A percentile compares a stretch with the other conserved stretches of the same genome.
These are phyloP conservation scores for Hygrophorus pudorinus DNA, from an alignment of 768 basidiomycete species.

Conservation along the genomic window DNA sequence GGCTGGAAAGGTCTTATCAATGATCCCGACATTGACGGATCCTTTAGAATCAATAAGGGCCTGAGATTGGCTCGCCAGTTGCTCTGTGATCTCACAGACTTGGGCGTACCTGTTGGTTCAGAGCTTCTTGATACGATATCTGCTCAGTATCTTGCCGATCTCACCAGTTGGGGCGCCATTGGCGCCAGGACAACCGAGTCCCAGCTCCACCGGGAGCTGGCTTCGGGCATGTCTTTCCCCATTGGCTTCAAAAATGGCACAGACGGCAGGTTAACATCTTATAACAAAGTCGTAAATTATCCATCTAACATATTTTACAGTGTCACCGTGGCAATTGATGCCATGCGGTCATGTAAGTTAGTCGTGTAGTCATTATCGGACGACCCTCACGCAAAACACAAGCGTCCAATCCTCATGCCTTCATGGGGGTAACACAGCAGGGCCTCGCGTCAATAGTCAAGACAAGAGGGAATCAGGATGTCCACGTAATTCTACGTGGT, in stretches of 20 bases:
- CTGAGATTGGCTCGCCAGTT: conserved; percentile 81
- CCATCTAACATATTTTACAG: conserved; percentile 21
- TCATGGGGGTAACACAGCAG: conserved; percentile 90
- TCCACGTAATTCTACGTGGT: conserved; percentile 94
- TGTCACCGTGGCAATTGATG: conserved; percentile 88
- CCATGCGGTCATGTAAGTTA: conserved; percentile 76
- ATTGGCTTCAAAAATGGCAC: conserved; percentile 99
- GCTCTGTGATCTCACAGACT: conserved; percentile 80
- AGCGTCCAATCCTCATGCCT: conserved; percentile 72
- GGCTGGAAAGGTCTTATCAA: conserved; percentile 96
- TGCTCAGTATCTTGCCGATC: conserved; percentile 78
- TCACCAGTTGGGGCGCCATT: conserved; percentile 89
- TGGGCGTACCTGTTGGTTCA: conserved; percentile 89
- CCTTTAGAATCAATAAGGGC: conserved; percentile 96
- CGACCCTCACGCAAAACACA: no score
- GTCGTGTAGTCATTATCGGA: no score
- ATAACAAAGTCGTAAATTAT: conserved; percentile 2
- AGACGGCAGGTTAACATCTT: conserved; percentile 59
- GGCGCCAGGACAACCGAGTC: conserved; percentile 97
- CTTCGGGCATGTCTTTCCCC: conserved; percentile 93
- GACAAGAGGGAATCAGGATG: conserved; percentile 68
- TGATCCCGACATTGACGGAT: conserved; percentile 92
- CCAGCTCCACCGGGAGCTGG: conserved; percentile 94
- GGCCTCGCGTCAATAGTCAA: conserved; percentile 25
- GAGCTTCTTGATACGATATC: conserved; percentile 78